Base-by-base conservation (phyloP, 768 basidiomycete genomes). In the Mycena venus region DNA sequence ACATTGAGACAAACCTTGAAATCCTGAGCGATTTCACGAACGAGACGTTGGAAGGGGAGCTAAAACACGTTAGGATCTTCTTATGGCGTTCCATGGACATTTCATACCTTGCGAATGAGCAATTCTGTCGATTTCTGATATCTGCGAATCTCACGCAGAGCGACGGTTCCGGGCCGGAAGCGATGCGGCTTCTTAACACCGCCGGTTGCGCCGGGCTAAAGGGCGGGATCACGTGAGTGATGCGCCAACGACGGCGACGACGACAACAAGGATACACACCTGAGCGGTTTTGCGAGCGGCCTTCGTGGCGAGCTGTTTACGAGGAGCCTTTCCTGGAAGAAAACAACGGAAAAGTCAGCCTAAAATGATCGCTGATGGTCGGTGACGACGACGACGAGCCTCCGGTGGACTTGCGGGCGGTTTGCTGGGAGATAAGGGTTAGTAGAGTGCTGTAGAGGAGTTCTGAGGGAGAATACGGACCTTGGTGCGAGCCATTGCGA, bases 391-490 rank as follows among this genome's bases (percentile, higher is more conserved):
- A 78, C 68, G 69, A 86, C 91, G 79, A 79, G 85, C 88, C 89
- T 85, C 89, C 89, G 27, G 89, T 90, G 55, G 89, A 88, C 81
- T 90, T 90, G 82, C 88, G 89, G 38, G 89, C 89, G 64, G 89
- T 90, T 83, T 90, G 89, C 83, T 96, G 77, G 73, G 53, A 72
- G 80, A 82, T 72, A 79, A 78, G 64, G 80, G 82, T 81, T 68
- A 82, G 75, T 79, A 77, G 36, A 75, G 74, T 55, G 70, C 70
- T 56, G 65, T 70, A 32, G 51, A 38, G 69, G 63, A 59, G 19
- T 49, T 74, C 23, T 12, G 58, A 49, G 70, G 62, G 76, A 47
- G 60, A 17, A 70, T 51, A 80, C 78, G 62, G 78, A 94, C 95
- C 92, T 90, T 89, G 66, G 89, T 90, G 66, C 89, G 89, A 21